These are phyloP conservation scores for Solanum virginianum DNA, from an alignment of 257 asterid species.

Conservation along the genomic window DNA sequence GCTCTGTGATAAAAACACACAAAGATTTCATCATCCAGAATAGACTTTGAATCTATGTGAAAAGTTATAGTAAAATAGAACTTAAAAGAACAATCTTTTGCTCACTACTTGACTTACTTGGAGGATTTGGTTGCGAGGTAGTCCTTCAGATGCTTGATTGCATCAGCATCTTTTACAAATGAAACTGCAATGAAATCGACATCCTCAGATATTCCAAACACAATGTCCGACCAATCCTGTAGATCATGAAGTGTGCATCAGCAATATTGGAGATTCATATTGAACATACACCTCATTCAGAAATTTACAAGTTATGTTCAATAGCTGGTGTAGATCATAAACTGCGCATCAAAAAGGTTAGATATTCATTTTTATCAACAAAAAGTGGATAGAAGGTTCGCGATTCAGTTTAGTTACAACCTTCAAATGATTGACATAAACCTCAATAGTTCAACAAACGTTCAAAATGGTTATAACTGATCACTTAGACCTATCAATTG, in stretches of 20 bases:
- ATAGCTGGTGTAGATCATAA: background rate
- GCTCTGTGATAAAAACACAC: conserved; percentile 23
- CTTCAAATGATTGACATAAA: background rate
- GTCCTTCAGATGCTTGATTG: conserved; percentile 47
- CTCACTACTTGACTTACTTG: conserved; percentile 21
- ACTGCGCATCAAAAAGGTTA: background rate
- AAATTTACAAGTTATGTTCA: background rate
- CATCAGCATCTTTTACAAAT: conserved; percentile 61
- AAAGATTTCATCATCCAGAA: background rate
- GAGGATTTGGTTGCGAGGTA: conserved; percentile 43
- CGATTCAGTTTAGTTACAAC: background rate
- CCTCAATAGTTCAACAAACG: background rate
- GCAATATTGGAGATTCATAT: background rate
- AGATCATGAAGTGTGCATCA: background rate
- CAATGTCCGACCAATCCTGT: conserved; percentile 77
- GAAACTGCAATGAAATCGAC: conserved; percentile 77
- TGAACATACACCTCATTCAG: background rate
- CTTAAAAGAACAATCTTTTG: background rate
- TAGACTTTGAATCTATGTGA: background rate
- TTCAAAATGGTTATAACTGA: background rate
- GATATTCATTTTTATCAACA: background rate
- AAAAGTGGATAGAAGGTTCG: background rate
- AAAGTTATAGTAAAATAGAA: background rate
- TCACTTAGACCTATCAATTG: background rate
- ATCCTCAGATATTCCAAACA: conserved; percentile 69